Evolutionary conservation across 2,329 filamentous ascomycete genomes (phyloP).

Genomic region (Coniochaeta sp.): DNA sequence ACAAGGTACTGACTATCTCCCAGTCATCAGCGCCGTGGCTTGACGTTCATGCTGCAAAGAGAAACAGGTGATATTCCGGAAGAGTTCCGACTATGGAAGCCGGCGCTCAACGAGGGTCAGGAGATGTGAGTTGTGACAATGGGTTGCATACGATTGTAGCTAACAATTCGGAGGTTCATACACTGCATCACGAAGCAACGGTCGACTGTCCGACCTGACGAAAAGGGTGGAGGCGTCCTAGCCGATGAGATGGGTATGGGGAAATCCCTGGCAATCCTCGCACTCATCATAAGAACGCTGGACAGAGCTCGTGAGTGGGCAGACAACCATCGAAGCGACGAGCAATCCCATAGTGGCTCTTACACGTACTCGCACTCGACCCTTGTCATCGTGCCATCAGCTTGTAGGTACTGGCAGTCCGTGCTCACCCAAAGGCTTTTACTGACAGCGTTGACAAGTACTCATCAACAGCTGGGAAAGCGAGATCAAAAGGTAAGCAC

Average conservation of each 20-base stretch:
- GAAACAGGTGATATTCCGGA: conserved; percentile 26
- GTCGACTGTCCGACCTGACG: conserved; percentile 17
- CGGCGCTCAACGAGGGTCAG: conserved; percentile 10
- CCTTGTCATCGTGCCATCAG: conserved; percentile 36
- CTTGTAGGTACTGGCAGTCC: conserved; percentile 21
- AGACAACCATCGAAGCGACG: conserved; percentile 8
- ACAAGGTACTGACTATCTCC: background rate
- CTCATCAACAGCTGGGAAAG: conserved; percentile 31
- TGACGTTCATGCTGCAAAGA: conserved; percentile 30
- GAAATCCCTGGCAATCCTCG: conserved; percentile 47
- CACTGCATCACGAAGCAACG: conserved; percentile 33
- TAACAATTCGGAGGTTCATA: conserved; percentile 19
- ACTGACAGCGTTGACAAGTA: conserved; percentile 15
- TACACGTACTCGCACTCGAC: conserved; percentile 27
- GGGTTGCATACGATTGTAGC: too few relatives aligned
- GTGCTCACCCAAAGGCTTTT: too few relatives aligned
- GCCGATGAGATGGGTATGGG: conserved; percentile 58
- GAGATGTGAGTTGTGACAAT: conserved; percentile 19
- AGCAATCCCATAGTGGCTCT: conserved; percentile 6
- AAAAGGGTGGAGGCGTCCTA: conserved; percentile 39
- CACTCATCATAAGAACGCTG: conserved; percentile 36
- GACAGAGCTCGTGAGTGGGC: conserved; percentile 28
- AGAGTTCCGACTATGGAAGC: conserved; percentile 25
- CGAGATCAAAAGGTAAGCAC: conserved; percentile 29
- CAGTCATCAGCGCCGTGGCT: conserved; percentile 30